phyloP scores from a whole-genome alignment of 139 green algal genomes.

The Chlorella vulgaris region DNA sequence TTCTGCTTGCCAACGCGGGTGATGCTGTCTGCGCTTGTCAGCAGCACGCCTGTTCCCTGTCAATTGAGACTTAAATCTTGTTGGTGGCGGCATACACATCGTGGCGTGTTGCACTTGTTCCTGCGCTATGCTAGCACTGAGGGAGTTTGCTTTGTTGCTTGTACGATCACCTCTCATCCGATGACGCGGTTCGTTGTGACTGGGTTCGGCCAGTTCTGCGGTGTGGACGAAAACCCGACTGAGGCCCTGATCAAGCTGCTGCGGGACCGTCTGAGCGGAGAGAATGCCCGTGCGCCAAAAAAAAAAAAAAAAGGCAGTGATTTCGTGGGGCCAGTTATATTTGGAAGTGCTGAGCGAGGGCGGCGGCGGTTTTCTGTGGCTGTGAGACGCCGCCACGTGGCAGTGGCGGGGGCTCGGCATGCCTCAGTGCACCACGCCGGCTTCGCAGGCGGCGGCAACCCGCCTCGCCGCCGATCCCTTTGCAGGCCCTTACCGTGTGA shows the following conservation, averaged over 20 bases:
- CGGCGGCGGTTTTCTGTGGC: too few species aligned
- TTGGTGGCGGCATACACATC: too few species aligned
- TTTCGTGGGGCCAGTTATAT: not conserved
- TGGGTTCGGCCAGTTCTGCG: slow-evolving; percentile 44
- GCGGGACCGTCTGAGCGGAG: not conserved
- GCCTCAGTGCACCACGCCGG: not conserved
- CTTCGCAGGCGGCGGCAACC: not conserved
- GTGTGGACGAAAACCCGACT: slow-evolving; percentile 44
- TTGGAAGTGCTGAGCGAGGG: not conserved
- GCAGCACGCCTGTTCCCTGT: too few species aligned
- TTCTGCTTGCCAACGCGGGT: too few species aligned
- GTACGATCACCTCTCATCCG: too few species aligned
- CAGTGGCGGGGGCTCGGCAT: not conserved
- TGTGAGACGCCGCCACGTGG: too few species aligned
- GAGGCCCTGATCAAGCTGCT: slow-evolving; percentile 38
- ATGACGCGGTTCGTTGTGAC: slow-evolving; percentile 35
- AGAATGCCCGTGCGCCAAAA: not conserved
- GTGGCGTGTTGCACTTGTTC: too few species aligned
- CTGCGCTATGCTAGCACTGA: not conserved
- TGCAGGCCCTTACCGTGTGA: not conserved
- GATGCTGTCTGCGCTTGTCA: too few species aligned
- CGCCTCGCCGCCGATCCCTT: not conserved
- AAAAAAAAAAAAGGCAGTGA: too few species aligned
- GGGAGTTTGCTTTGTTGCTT: not conserved
- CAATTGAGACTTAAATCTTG: too few species aligned